Conservation (phyloP, 179 eudicot genomes). For the Gypsophila paniculata region DNA sequence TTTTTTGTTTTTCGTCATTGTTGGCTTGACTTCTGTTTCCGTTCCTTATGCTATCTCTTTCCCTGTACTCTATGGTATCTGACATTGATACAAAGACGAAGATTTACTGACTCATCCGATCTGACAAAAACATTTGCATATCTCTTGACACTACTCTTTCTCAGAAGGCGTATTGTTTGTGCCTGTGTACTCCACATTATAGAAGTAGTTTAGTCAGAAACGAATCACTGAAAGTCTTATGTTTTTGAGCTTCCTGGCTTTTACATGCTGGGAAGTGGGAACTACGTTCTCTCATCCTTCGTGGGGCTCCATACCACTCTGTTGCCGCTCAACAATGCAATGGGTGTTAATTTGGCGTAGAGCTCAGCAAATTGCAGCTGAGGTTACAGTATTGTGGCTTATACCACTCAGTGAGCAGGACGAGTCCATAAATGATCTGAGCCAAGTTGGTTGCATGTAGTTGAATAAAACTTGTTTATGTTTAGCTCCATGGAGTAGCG, state of each 20-base stretch:
- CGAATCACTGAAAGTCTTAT: neutral
- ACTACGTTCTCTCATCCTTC: too few species aligned
- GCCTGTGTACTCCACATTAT: neutral
- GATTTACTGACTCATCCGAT: neutral
- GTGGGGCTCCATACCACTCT: neutral
- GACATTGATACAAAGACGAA: neutral
- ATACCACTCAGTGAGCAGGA: neutral
- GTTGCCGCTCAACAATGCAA: neutral
- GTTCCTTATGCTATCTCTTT: neutral
- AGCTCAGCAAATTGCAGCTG: neutral
- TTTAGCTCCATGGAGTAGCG: neutral
- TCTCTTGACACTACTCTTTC: neutral
- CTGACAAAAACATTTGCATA: neutral
- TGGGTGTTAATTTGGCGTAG: neutral
- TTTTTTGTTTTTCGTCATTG: neutral
- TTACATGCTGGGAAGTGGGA: too few species aligned
- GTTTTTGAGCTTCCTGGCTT: neutral
- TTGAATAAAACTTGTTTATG: neutral
- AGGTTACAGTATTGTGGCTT: neutral
- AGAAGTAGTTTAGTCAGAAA: neutral
- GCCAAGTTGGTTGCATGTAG: constrained; percentile 7
- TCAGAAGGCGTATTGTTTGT: neutral
- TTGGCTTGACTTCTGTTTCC: neutral
- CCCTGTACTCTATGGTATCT: neutral
- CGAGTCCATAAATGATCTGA: neutral